Conservation (phyloP, 768 basidiomycete genomes). For the Boletus subcaerulescens region DNA sequence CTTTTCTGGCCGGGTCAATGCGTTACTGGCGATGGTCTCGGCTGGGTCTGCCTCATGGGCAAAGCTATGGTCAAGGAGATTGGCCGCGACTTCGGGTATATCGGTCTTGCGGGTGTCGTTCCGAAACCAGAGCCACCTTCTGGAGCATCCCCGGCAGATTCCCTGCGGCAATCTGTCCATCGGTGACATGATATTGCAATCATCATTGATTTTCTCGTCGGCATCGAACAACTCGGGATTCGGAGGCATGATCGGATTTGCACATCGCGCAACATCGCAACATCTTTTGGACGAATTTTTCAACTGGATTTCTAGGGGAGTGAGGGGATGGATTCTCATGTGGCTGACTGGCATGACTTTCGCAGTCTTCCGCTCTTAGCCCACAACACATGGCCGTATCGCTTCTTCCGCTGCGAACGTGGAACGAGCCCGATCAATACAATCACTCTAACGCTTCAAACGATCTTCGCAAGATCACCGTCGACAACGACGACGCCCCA, state of each 20-base stretch:
- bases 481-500: conserved; percentile 12
- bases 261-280: conserved; percentile 18
- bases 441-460: conserved; percentile 12
- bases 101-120: conserved; percentile 68
- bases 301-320: conserved; percentile 20
- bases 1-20: conserved; percentile 81
- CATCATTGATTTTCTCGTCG: conserved; percentile 29
- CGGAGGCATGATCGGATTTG: conserved; percentile 27
- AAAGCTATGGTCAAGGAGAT: conserved; percentile 85
- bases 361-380: conserved; percentile 7
- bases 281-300: conserved; percentile 27
- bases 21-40: conserved; percentile 72
- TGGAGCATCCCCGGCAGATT: conserved; percentile 29
- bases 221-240: conserved; percentile 25
- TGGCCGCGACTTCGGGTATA: conserved; percentile 71
- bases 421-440: conserved; percentile 22
- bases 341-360: conserved; percentile 12
- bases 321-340: conserved; percentile 14
- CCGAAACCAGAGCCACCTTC: conserved; percentile 54
- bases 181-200: conserved; percentile 21
- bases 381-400: conserved; percentile 8
- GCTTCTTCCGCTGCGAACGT: conserved; percentile 20
- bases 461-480: conserved; percentile 27
- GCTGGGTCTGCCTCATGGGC: conserved; percentile 86
- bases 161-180: conserved; percentile 32